phyloP scores from a whole-genome alignment of 352 stramenopile species.

The Pythium periplocum region DNA sequence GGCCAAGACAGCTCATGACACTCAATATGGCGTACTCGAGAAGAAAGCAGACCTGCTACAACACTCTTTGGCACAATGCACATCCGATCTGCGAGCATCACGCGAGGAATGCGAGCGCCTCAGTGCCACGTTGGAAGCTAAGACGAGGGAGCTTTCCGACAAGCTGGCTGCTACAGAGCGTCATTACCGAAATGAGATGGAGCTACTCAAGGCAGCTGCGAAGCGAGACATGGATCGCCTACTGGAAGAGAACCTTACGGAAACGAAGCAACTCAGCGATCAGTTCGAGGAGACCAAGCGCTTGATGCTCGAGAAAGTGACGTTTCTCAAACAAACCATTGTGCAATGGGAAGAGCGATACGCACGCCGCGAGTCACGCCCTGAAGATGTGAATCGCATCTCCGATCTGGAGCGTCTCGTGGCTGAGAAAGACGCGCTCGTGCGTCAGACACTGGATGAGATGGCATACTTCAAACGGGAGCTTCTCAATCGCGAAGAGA shows the following conservation, averaged over 20 bases:
- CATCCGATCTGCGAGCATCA: slow-evolving; percentile 22
- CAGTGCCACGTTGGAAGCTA: slow-evolving; percentile 23
- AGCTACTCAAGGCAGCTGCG: slow-evolving; percentile 42
- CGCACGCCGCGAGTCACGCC: slow-evolving; percentile 46
- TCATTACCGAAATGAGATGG: slow-evolving; percentile 37
- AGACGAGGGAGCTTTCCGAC: slow-evolving; percentile 27
- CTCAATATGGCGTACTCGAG: slow-evolving; percentile 22
- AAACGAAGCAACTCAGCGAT: slow-evolving; percentile 61
- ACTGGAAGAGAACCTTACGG: slow-evolving; percentile 57
- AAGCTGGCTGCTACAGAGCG: slow-evolving; percentile 30
- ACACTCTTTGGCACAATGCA: slow-evolving; percentile 24
- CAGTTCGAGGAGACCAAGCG: slow-evolving; percentile 62
- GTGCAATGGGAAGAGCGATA: slow-evolving; percentile 59
- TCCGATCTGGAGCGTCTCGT: slow-evolving; percentile 55
- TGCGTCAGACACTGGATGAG: slow-evolving; percentile 73
- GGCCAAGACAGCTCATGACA: slow-evolving; percentile 20
- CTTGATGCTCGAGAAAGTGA: slow-evolving; percentile 49
- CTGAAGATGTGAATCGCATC: slow-evolving; percentile 82
- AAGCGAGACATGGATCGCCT: slow-evolving; percentile 66
- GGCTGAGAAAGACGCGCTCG: slow-evolving; percentile 62
- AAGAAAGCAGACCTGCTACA: slow-evolving; percentile 18
- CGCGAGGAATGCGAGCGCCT: slow-evolving; percentile 27
- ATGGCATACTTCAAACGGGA: slow-evolving; percentile 93
- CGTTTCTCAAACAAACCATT: slow-evolving; percentile 33
- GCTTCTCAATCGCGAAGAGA: slow-evolving; percentile 90